Base-by-base conservation (phyloP, 1,284 basidiomycete genomes). In the Golubevia pallescens region DNA sequence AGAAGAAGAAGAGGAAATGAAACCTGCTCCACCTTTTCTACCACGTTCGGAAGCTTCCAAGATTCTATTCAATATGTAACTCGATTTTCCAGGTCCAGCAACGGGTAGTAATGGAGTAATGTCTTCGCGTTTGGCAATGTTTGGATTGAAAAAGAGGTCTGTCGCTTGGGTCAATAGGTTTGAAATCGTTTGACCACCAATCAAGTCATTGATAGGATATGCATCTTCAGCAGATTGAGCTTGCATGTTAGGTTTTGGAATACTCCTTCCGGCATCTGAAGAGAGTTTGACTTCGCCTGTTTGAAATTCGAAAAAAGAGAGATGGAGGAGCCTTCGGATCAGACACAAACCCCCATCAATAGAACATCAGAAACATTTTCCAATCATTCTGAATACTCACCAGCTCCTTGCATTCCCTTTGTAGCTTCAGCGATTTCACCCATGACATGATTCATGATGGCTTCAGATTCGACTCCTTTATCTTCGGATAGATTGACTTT, bases 401-500 rank as follows among this genome's bases (percentile, higher is more conserved):
- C 61, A 10, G 28, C 42, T 32, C n/a, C 38, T 19, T 54, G 28
- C 16, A 60, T 66, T 20, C 21, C 34, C 10, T 61, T 65, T 0
- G 77, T 66, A 38, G 70, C 71, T 24, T 72, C 68, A 38, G 74
- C 73, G 57, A 83, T 84, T 7, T 73, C 73, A 2, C 71, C 66
- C 16, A 79, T 74, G 13, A 81, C 77, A 23, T 79, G 70, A 66
- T 75, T 73, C 6, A 82, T 69, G 24, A 81, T 75, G 6, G 62
- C 58, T 21, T 66, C 67, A 48, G 42, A 13, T 13, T 48, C 42
- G 10, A 48, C 28, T 73, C 71, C 82, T 83, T 83, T 62, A 78
- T 75, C 57, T 69, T 72, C 7, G 77, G 78, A 48, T 13, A 48
- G 10, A 66, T 84, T 76, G 51, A 85, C 82, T 69, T 82, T 81